phyloP scores from a whole-genome alignment of 306 rosid genomes.

The Corylus avellana region DNA sequence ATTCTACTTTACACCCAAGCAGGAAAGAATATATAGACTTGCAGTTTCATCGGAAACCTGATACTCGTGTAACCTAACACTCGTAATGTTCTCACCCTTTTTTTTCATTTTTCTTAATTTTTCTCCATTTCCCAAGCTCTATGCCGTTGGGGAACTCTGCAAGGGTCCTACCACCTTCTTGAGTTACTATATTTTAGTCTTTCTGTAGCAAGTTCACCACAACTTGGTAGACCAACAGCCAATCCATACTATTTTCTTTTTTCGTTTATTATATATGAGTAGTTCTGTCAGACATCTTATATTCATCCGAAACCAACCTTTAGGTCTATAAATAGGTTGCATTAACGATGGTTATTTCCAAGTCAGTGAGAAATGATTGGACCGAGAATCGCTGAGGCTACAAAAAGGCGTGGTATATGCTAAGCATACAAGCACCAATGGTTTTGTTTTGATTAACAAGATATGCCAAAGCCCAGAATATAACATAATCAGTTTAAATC shows the following conservation, averaged over 20 bases:
- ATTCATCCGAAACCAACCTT: neutral
- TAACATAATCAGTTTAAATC: conserved; percentile 21
- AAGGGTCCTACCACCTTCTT: too few species aligned
- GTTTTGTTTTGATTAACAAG: neutral
- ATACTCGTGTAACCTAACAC: neutral
- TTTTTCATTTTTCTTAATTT: too few species aligned
- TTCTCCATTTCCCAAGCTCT: too few species aligned
- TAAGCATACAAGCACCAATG: neutral
- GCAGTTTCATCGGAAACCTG: too few species aligned
- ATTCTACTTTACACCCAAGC: neutral
- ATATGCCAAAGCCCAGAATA: conserved; percentile 6
- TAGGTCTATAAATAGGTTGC: neutral
- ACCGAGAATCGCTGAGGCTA: neutral
- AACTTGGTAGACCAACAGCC: neutral
- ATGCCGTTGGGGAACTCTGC: too few species aligned
- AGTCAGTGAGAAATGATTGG: neutral
- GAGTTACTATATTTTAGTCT: too few species aligned
- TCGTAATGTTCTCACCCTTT: neutral
- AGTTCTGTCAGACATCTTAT: neutral
- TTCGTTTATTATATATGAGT: neutral
- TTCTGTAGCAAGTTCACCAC: neutral
- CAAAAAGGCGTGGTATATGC: neutral
- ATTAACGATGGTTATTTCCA: neutral
- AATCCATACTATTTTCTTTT: neutral
- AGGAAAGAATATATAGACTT: neutral